Evolutionary conservation across 495 filamentous ascomycete species (phyloP).

Genomic region (Penicillium riverlandense): DNA sequence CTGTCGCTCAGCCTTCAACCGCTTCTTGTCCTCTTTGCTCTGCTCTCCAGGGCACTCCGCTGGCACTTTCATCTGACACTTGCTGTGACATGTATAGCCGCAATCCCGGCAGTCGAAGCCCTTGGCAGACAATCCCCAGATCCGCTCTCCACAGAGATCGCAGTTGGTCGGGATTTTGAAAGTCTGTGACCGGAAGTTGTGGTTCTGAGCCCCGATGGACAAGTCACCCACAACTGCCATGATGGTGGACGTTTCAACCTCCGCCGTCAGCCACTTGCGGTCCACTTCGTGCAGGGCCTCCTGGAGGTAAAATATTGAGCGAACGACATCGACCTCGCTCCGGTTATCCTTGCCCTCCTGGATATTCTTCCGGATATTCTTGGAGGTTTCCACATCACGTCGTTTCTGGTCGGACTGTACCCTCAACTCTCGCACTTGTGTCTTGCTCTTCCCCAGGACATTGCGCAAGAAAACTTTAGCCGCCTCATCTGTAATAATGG

Average conservation of each 20-base stretch:
- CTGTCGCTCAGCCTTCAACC: constrained; percentile 72
- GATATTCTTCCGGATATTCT: constrained; percentile 63
- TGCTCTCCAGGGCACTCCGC: constrained; percentile 92
- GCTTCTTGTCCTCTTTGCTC: constrained; percentile 90
- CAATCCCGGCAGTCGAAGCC: constrained; percentile 93
- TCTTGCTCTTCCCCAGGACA: constrained; percentile 81
- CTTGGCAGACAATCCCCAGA: constrained; percentile 94
- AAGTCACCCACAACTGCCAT: constrained; percentile 81
- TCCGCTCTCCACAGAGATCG: constrained; percentile 89
- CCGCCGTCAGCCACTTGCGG: constrained; percentile 74
- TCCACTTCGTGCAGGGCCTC: constrained; percentile 85
- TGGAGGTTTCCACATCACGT: constrained; percentile 70
- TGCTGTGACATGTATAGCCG: constrained; percentile 95
- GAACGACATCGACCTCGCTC: constrained; percentile 73
- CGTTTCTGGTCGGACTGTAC: constrained; percentile 77
- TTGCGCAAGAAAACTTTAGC: constrained; percentile 91
- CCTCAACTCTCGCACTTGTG: constrained; percentile 67
- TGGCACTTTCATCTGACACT: constrained; percentile 98
- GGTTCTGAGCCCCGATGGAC: constrained; percentile 81
- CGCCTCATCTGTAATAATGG: constrained; percentile 72
- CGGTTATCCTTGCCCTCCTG: constrained; percentile 77
- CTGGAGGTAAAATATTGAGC: constrained; percentile 67
- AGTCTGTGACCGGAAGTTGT: constrained; percentile 94
- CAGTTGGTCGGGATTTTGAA: constrained; percentile 99
- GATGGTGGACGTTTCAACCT: constrained; percentile 88